phyloP scores from a whole-genome alignment of 129 eudicot genomes.

The Deinandra increscens region DNA sequence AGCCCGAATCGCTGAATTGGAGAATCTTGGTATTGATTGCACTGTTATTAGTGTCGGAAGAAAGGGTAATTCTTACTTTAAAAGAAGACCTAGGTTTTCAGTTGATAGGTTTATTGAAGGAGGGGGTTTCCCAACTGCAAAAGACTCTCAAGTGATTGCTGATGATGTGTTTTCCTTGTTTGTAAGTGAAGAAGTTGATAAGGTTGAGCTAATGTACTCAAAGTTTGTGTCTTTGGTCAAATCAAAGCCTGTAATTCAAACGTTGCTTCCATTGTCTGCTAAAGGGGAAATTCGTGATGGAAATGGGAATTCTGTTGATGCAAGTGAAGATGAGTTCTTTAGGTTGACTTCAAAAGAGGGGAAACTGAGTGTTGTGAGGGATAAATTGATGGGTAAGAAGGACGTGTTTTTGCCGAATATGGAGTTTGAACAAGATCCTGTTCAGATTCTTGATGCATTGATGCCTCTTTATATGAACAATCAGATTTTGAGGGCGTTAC shows the following conservation, averaged over 20 bases:
- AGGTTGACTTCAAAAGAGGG: constrained; percentile 69
- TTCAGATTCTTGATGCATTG: constrained; percentile 87
- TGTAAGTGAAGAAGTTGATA: constrained; percentile 83
- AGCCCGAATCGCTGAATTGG: constrained; percentile 56
- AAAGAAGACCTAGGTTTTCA: constrained; percentile 27
- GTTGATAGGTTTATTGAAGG: constrained; percentile 69
- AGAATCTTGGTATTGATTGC: constrained; percentile 53
- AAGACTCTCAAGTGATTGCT: constrained; percentile 78
- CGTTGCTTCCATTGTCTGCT: constrained; percentile 66
- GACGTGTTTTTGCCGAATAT: constrained; percentile 47
- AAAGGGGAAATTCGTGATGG: constrained; percentile 58
- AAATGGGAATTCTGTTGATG: constrained; percentile 63
- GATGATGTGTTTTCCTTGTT: constrained; percentile 73
- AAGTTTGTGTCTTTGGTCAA: constrained; percentile 71
- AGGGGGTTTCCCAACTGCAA: constrained; percentile 56
- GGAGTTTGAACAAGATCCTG: constrained; percentile 90
- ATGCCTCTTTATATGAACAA: constrained; percentile 82
- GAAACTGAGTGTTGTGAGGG: constrained; percentile 66
- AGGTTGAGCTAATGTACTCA: constrained; percentile 75
- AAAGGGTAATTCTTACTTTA: constrained; percentile 72
- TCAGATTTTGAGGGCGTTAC: constrained; percentile 90
- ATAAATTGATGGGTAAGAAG: constrained; percentile 28
- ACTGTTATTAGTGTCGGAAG: constrained; percentile 71
- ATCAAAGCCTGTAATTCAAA: constrained; percentile 70
- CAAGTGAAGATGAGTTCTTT: constrained; percentile 69